Percentiles rank a stretch among this genome's conserved stretches.
Evolutionary conservation across 202 grass and related monocot genomes (phyloP).

Genomic region (Carex arenaria): DNA sequence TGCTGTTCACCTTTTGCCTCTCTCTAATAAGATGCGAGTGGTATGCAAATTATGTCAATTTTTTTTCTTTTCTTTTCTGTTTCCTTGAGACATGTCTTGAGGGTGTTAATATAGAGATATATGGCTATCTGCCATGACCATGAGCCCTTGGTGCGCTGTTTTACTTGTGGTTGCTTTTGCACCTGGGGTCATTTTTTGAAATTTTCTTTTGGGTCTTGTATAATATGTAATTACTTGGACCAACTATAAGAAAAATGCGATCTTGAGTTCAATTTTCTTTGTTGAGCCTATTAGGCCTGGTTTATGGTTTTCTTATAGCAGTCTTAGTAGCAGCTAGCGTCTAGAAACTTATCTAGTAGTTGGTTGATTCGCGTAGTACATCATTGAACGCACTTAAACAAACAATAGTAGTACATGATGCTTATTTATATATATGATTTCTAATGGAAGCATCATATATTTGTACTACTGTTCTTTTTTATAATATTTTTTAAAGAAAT

Average conservation of each 20-base stretch:
- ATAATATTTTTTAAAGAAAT: too few relatives aligned
- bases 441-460: not conserved
- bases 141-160: not conserved
- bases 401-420: not conserved
- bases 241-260: not conserved
- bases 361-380: not conserved
- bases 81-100: not conserved
- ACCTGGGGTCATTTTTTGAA: not conserved
- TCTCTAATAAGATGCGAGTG: not conserved
- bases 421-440: not conserved
- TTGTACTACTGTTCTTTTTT: not conserved
- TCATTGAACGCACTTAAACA: not conserved
- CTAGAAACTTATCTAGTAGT: not conserved
- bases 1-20: not conserved
- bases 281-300: not conserved
- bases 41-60: not conserved
- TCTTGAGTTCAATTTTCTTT: not conserved
- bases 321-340: not conserved
- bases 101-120: slow-evolving; percentile 3
- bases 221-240: not conserved
- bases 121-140: not conserved
- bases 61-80: not conserved
- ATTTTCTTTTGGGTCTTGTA: not conserved
- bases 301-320: not conserved
- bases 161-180: not conserved